Conservation (phyloP, 1,139 yeast genomes). For the Saccharomyces hybrid region DNA sequence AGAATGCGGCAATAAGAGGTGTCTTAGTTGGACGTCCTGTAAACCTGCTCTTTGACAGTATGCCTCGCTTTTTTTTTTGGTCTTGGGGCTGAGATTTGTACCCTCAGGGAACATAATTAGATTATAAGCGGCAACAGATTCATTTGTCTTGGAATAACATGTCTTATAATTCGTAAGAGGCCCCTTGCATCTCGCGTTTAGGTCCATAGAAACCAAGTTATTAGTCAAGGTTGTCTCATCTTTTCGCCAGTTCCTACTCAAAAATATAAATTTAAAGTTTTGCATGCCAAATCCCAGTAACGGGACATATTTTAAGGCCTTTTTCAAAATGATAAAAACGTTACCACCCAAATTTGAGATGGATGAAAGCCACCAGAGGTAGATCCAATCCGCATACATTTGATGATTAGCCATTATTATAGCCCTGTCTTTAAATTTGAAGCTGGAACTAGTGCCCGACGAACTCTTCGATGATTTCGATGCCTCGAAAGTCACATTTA, state of each 20-base stretch:
- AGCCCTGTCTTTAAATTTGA: not conserved
- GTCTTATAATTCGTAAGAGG: not conserved
- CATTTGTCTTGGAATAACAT: not conserved
- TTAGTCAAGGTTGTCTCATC: constrained; percentile 40
- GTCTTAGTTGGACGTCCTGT: constrained; percentile 38
- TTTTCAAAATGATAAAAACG: constrained; percentile 63
- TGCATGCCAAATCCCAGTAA: constrained; percentile 80
- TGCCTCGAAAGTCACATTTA: constrained; percentile 19
- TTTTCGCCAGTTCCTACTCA: constrained; percentile 66
- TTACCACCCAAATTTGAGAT: constrained; percentile 55
- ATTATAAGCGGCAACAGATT: not conserved
- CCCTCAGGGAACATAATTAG: constrained; percentile 85
- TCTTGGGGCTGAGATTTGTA: constrained; percentile 65
- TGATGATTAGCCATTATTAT: constrained; percentile 59
- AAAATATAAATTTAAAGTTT: constrained; percentile 64
- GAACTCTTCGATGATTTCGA: not conserved
- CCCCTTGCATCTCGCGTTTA: not conserved
- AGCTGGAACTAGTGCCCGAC: constrained; percentile 13
- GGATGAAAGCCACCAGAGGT: constrained; percentile 76
- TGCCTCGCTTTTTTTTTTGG: constrained; percentile 47
- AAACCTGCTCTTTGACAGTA: constrained; percentile 48
- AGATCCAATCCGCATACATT: constrained; percentile 88
- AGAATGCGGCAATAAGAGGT: constrained; percentile 67
- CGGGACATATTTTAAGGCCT: constrained; percentile 66
- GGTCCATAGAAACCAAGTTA: not conserved